These are phyloP conservation scores for Obba rivulosa DNA, from an alignment of 768 basidiomycete genomes.

Conservation along the genomic window DNA sequence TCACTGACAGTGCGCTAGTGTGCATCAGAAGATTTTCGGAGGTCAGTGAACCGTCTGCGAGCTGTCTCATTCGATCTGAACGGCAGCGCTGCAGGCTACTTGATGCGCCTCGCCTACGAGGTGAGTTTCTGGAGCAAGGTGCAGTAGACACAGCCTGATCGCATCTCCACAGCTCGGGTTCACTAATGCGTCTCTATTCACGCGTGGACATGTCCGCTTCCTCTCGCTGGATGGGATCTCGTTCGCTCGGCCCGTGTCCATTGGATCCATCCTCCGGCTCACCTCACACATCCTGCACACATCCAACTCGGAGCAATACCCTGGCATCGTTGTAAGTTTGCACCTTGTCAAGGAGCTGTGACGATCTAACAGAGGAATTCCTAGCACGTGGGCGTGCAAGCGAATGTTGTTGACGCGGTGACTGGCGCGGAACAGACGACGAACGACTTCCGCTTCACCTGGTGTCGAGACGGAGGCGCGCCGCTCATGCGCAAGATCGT, in stretches of 20 bases:
- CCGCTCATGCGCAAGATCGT: slow-evolving; percentile 43
- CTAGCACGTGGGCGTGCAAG: slow-evolving; percentile 68
- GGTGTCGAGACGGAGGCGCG: slow-evolving; percentile 41
- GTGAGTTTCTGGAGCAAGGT: slow-evolving; percentile 23
- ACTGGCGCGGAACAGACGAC: slow-evolving; percentile 63
- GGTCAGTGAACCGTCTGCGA: slow-evolving; percentile 31
- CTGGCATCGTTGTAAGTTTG: slow-evolving; percentile 54
- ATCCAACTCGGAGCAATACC: slow-evolving; percentile 39
- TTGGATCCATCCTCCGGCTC: slow-evolving; percentile 75
- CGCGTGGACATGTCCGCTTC: slow-evolving; percentile 61
- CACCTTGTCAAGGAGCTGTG: background rate
- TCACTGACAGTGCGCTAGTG: slow-evolving; percentile 30
- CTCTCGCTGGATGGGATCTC: slow-evolving; percentile 76
- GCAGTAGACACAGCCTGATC: background rate
- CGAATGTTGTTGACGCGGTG: slow-evolving; percentile 64
- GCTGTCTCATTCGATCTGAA: background rate
- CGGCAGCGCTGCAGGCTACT: slow-evolving; percentile 29
- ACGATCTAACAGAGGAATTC: no score
- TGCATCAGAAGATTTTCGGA: slow-evolving; percentile 83
- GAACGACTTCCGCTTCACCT: slow-evolving; percentile 75
- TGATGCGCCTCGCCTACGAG: slow-evolving; percentile 71
- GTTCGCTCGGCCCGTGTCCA: slow-evolving; percentile 76
- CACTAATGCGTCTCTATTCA: slow-evolving; percentile 66
- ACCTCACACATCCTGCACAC: slow-evolving; percentile 66
- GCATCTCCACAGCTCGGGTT: slow-evolving; percentile 53